Percentiles rank a stretch among this genome's conserved stretches.
Conservation (phyloP, 805 yeast genomes). For the Millerozyma miso region DNA sequence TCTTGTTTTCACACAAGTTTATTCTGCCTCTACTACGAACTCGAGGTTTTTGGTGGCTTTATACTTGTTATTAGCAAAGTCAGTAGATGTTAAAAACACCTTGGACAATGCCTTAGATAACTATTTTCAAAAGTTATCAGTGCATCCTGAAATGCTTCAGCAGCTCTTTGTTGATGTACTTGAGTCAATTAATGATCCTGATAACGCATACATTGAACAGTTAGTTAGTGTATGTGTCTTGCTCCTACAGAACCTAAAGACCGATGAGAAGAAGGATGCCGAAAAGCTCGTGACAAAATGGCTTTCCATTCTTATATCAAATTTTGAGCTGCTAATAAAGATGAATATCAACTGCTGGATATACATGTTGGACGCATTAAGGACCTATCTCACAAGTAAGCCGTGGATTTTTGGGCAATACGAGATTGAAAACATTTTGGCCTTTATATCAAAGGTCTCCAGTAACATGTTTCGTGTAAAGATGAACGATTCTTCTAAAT, state of each 20-base stretch:
- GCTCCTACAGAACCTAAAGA: not conserved
- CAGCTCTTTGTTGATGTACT: not conserved
- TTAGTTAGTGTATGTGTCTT: not conserved
- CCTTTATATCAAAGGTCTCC: constrained; percentile 28
- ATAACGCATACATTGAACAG: not conserved
- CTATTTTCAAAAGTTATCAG: not conserved
- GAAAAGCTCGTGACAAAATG: not conserved
- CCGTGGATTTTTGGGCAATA: constrained; percentile 65
- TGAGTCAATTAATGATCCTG: not conserved
- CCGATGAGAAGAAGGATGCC: not conserved
- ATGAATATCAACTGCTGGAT: not conserved
- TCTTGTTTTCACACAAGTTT: not conserved
- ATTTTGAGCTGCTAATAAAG: not conserved
- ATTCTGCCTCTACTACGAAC: not conserved
- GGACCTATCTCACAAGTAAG: constrained; percentile 42
- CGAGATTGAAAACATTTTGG: constrained; percentile 52
- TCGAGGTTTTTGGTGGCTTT: not conserved
- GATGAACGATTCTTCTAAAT: constrained; percentile 3
- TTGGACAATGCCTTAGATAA: constrained; percentile 10
- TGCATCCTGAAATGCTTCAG: not conserved
- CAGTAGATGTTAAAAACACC: constrained; percentile 17
- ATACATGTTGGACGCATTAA: constrained; percentile 24
- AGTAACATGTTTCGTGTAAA: constrained; percentile 4
- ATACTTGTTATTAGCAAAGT: constrained; percentile 1
- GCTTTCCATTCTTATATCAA: not conserved